phyloP scores from a whole-genome alignment of 352 stramenopile species.

The Phytophthora capsici region DNA sequence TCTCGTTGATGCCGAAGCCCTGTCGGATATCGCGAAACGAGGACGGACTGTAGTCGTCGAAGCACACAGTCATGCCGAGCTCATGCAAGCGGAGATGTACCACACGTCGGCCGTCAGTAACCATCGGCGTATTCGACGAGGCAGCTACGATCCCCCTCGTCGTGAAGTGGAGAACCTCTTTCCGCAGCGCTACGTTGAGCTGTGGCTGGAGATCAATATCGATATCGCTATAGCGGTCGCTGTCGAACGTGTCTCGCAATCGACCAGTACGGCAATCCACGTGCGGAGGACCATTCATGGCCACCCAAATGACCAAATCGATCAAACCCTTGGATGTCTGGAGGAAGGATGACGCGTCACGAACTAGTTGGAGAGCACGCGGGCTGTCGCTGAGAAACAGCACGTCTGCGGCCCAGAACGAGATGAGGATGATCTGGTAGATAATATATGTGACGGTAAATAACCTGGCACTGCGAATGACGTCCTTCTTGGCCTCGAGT shows the following conservation, averaged over 20 bases:
- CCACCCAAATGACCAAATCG: constrained; percentile 86
- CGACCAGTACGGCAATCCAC: constrained; percentile 35
- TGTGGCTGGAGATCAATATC: constrained; percentile 86
- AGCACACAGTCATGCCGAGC: constrained; percentile 81
- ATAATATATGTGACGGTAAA: constrained; percentile 84
- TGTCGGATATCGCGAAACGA: constrained; percentile 83
- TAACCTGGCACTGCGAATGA: constrained; percentile 81
- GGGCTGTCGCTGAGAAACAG: constrained; percentile 48
- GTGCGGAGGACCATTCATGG: constrained; percentile 63
- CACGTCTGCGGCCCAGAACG: constrained; percentile 75
- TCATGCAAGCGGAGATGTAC: constrained; percentile 81
- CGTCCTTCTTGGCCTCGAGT: constrained; percentile 78
- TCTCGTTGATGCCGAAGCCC: constrained; percentile 81
- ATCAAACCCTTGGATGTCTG: constrained; percentile 82
- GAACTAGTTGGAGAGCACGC: constrained; percentile 43
- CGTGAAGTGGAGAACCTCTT: constrained; percentile 91
- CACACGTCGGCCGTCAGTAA: constrained; percentile 55
- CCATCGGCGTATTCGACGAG: constrained; percentile 67
- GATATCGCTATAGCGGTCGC: constrained; percentile 70
- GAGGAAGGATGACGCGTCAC: constrained; percentile 70
- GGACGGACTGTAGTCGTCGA: constrained; percentile 77
- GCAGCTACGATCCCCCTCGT: constrained; percentile 84
- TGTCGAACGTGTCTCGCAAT: constrained; percentile 48
- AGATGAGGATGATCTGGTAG: constrained; percentile 87
- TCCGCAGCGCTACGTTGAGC: constrained; percentile 85